These are phyloP conservation scores for Guyanaporus albipodus DNA, from an alignment of 768 basidiomycete species.

Conservation along the genomic window DNA sequence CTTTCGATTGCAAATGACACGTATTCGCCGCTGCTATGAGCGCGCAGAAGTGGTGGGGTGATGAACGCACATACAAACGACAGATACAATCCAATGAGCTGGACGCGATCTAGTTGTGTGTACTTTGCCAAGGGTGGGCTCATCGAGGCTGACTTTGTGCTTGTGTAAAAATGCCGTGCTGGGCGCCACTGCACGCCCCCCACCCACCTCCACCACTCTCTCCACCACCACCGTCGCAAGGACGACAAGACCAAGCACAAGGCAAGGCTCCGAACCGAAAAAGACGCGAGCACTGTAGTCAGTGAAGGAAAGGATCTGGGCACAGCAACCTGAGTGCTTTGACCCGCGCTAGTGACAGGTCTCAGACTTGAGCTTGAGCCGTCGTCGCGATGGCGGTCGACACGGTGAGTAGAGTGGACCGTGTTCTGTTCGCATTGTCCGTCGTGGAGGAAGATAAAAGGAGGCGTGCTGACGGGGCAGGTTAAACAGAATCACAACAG, in stretches of 20 bases:
- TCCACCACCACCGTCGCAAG: slow-evolving; percentile 2
- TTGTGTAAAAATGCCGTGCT: slow-evolving; percentile 4
- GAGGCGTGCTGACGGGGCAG: slow-evolving; percentile 7
- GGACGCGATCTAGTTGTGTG: no score
- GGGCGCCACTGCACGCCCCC: slow-evolving; percentile 14
- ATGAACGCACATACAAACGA: neutral
- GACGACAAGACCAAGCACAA: neutral
- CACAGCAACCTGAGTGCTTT: slow-evolving; percentile 8
- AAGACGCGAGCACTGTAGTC: no score
- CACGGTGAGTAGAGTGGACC: slow-evolving; percentile 19
- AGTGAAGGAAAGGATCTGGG: slow-evolving; percentile 4
- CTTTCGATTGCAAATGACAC: neutral
- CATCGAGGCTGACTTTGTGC: neutral
- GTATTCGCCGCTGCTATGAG: neutral
- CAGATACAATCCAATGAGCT: no score
- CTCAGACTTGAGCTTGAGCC: neutral
- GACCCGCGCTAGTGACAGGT: slow-evolving; percentile 7
- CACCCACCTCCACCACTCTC: neutral
- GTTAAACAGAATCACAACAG: slow-evolving; percentile 32
- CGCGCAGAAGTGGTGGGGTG: no score
- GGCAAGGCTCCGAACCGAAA: no score
- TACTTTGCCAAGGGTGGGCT: neutral
- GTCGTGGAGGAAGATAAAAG: slow-evolving; percentile 12
- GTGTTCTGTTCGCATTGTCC: slow-evolving; percentile 3
- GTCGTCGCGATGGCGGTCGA: slow-evolving; percentile 13